Percentiles rank a stretch among this genome's conserved stretches.
phyloP scores from a whole-genome alignment of 1,139 yeast genomes.

The Suhomyces guaymorum region DNA sequence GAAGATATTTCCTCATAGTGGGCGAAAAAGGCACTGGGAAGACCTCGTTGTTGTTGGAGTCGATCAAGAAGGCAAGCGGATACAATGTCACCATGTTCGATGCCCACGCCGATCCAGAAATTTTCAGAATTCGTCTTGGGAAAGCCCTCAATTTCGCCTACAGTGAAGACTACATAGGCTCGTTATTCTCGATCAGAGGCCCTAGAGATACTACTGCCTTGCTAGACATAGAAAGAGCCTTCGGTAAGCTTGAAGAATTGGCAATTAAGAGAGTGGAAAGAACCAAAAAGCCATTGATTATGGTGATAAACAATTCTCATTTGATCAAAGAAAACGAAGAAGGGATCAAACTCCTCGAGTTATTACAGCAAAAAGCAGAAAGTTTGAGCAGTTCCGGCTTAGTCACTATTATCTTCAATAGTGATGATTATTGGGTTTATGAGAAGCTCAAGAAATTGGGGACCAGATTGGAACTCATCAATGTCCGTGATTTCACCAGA shows the following conservation, averaged over 20 bases:
- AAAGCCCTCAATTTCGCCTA: slow-evolving; percentile 72
- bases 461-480: slow-evolving; percentile 71
- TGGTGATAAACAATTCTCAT: slow-evolving; percentile 75
- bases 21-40: slow-evolving; percentile 92
- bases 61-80: slow-evolving; percentile 67
- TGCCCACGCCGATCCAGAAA: slow-evolving; percentile 86
- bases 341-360: slow-evolving; percentile 69
- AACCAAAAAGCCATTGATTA: slow-evolving; percentile 54
- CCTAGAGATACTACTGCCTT: slow-evolving; percentile 85
- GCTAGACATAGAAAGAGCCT: slow-evolving; percentile 80
- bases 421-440: slow-evolving; percentile 87
- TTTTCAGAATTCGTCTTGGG: slow-evolving; percentile 74
- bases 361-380: slow-evolving; percentile 83
- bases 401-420: slow-evolving; percentile 73
- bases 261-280: slow-evolving; percentile 52
- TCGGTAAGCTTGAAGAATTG: slow-evolving; percentile 71
- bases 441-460: slow-evolving; percentile 73
- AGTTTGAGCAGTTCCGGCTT: slow-evolving; percentile 73
- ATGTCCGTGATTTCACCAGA: slow-evolving; percentile 66
- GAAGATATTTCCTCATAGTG: slow-evolving; percentile 69
- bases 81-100: slow-evolving; percentile 70
- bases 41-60: slow-evolving; percentile 68
- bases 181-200: slow-evolving; percentile 78
- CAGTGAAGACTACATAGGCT: slow-evolving; percentile 81
- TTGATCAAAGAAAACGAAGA: slow-evolving; percentile 72